Evolutionary conservation across 1,139 yeast species (phyloP).

Genomic region (Nakaseomyces kungkrabaensis): DNA sequence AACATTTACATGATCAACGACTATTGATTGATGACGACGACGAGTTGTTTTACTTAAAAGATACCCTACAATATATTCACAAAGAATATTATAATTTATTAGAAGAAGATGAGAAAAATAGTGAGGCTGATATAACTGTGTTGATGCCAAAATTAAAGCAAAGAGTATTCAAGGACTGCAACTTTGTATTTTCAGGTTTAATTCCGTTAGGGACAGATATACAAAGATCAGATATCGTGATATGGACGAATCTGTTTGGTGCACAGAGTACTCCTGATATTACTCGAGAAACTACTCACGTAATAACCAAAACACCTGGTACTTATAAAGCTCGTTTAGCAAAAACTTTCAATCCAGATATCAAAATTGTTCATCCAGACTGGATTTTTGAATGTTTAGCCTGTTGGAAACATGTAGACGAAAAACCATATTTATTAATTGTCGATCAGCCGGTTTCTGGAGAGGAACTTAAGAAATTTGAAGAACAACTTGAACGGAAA

Average conservation of each 20-base stretch:
- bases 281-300: constrained; percentile 72
- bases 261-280: constrained; percentile 74
- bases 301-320: constrained; percentile 67
- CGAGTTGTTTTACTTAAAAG: constrained; percentile 58
- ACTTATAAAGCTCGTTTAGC: constrained; percentile 75
- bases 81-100: constrained; percentile 43
- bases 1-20: constrained; percentile 58
- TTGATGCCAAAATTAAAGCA: constrained; percentile 68
- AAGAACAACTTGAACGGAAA: constrained; percentile 19
- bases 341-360: constrained; percentile 50
- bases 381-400: constrained; percentile 87
- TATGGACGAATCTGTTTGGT: constrained; percentile 90
- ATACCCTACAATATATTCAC: constrained; percentile 57
- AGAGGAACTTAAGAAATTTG: constrained; percentile 30
- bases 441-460: constrained; percentile 33
- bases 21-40: constrained; percentile 71
- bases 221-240: constrained; percentile 71
- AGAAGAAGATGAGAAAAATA: constrained; percentile 31
- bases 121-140: constrained; percentile 47
- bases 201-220: constrained; percentile 69
- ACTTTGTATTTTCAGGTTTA: constrained; percentile 75
- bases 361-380: constrained; percentile 78
- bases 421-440: constrained; percentile 47
- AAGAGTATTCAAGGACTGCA: constrained; percentile 56
- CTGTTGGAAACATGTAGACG: constrained; percentile 64